Conservation (phyloP, 108 stramenopile genomes). For the Hondaea fermentalgiana region DNA sequence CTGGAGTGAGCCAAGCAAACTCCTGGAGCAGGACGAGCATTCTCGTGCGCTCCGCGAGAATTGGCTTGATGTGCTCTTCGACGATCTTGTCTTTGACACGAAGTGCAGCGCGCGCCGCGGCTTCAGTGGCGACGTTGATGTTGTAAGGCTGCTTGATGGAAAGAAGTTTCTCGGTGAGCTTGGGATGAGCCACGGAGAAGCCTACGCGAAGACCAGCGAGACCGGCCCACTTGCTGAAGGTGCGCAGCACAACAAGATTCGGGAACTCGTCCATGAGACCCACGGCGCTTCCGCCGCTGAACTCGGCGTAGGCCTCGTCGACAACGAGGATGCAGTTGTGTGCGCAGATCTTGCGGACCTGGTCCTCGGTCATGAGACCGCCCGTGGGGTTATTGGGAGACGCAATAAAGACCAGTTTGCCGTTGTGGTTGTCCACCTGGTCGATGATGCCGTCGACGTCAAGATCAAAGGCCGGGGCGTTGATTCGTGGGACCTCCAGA, state of each 20-base stretch:
- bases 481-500: not conserved
- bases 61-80: not conserved
- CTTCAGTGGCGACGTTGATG: not conserved
- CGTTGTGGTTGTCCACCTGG: not conserved
- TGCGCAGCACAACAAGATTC: constrained; percentile 10
- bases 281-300: not conserved
- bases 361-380: constrained; percentile 6
- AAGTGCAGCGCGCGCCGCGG: not conserved
- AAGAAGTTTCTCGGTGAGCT: not conserved
- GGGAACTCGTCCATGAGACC: not conserved
- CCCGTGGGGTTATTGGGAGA: constrained; percentile 20
- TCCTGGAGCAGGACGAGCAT: not conserved
- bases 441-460: not conserved
- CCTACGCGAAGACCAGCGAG: constrained; percentile 2
- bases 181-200: not conserved
- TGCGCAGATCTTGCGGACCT: constrained; percentile 10
- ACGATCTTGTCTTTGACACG: not conserved
- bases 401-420: not conserved
- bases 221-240: constrained; percentile 19
- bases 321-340: not conserved
- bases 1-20: not conserved
- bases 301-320: constrained; percentile 21
- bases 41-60: not conserved
- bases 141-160: constrained; percentile 23
- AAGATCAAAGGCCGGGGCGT: not conserved